Evolutionary conservation across 2,329 filamentous ascomycete species (phyloP).

Genomic region (Emydomyces testavorans): DNA sequence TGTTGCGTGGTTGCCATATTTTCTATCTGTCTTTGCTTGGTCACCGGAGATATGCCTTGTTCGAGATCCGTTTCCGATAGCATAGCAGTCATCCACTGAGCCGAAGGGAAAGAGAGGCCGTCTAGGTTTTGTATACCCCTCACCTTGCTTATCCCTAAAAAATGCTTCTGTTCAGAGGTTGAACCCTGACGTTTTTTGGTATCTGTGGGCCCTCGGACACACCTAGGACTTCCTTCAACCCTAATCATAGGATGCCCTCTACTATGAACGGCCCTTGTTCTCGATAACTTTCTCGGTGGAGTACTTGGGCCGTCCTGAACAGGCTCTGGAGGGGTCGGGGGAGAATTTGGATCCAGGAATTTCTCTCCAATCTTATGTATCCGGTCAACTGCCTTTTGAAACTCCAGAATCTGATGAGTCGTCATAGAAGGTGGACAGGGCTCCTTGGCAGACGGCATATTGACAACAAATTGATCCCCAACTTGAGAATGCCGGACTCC

Average conservation of each 20-base stretch:
- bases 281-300: conserved; percentile 18
- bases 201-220: conserved; percentile 20
- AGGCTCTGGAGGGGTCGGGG: conserved; percentile 24
- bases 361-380: conserved; percentile 23
- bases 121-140: neutral
- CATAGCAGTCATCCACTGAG: conserved; percentile 1
- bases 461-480: conserved; percentile 34
- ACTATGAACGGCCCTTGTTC: conserved; percentile 10
- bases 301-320: conserved; percentile 24
- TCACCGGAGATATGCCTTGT: neutral
- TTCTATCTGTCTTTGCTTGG: neutral
- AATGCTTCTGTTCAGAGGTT: conserved; percentile 15
- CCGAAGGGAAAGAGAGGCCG: conserved; percentile 9
- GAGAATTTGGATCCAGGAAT: conserved; percentile 25
- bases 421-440: conserved; percentile 34
- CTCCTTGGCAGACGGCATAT: conserved; percentile 35
- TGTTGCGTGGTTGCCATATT: neutral
- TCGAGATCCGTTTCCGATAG: neutral
- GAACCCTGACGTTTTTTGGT: conserved; percentile 23
- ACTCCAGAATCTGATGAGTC: conserved; percentile 29
- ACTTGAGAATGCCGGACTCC: conserved; percentile 26
- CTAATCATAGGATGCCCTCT: neutral
- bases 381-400: conserved; percentile 29
- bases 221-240: neutral
- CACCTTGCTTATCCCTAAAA: conserved; percentile 20